Conservation (phyloP, 2,329 filamentous ascomycete species). For the Colletotrichum lentis region DNA sequence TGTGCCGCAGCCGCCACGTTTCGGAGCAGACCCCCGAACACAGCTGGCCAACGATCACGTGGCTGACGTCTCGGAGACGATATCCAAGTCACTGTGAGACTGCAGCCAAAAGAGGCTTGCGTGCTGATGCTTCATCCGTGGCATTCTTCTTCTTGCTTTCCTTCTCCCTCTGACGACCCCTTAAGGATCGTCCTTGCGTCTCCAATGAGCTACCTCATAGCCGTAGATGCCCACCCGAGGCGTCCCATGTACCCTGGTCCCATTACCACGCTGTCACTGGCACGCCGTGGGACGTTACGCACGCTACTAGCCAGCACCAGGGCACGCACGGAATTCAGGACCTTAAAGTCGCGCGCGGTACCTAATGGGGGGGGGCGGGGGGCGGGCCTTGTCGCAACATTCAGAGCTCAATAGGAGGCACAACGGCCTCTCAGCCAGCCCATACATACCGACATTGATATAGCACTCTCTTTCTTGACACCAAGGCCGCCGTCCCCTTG, state of each 20-base stretch:
- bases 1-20: constrained; percentile 6
- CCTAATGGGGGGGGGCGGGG: constrained; percentile 17
- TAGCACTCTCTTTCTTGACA: constrained; percentile 3
- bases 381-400: constrained; percentile 19
- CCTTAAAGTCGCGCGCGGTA: background rate
- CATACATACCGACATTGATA: constrained; percentile 10
- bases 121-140: background rate
- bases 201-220: background rate
- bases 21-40: constrained; percentile 16
- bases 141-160: background rate
- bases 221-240: background rate
- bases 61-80: background rate
- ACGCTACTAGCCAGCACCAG: background rate
- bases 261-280: background rate
- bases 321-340: background rate
- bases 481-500: background rate
- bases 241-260: background rate
- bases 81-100: constrained; percentile 11
- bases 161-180: background rate
- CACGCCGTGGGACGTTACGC: background rate
- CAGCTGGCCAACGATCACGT: constrained; percentile 16
- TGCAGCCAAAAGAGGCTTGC: constrained; percentile 4
- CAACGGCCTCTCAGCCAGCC: too few species aligned
- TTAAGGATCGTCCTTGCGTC: background rate
- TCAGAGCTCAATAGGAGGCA: background rate